phyloP scores from a whole-genome alignment of 352 stramenopile species.

The Pythium periplocum region DNA sequence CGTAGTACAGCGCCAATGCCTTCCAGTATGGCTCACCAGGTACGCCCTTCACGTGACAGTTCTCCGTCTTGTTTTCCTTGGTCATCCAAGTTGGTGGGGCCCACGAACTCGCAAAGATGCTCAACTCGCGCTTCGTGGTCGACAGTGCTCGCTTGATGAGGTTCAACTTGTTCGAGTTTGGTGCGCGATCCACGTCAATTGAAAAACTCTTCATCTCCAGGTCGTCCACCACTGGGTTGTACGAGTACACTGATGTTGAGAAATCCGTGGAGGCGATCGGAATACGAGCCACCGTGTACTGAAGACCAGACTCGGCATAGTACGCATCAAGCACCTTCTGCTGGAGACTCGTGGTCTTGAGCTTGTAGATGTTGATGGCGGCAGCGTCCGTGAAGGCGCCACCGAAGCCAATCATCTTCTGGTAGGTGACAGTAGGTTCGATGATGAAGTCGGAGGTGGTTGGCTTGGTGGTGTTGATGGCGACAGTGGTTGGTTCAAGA shows the following conservation, averaged over 20 bases:
- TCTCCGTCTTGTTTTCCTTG: slow-evolving; percentile 41
- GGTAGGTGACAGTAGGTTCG: slow-evolving; percentile 40
- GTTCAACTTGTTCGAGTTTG: slow-evolving; percentile 46
- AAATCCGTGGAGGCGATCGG: slow-evolving; percentile 83
- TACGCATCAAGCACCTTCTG: slow-evolving; percentile 66
- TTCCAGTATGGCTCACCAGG: slow-evolving; percentile 47
- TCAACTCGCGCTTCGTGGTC: slow-evolving; percentile 37
- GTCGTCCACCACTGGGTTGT: slow-evolving; percentile 66
- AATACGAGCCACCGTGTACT: slow-evolving; percentile 74
- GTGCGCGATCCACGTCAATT: slow-evolving; percentile 65
- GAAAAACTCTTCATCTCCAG: slow-evolving; percentile 72
- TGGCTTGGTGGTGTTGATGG: slow-evolving; percentile 6
- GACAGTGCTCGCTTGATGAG: slow-evolving; percentile 47
- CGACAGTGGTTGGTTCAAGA: slow-evolving; percentile 31
- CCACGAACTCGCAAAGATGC: slow-evolving; percentile 71
- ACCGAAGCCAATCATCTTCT: slow-evolving; percentile 82
- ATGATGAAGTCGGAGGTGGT: slow-evolving; percentile 9
- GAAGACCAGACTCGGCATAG: slow-evolving; percentile 56
- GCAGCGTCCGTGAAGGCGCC: slow-evolving; percentile 82
- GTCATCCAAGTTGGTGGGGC: slow-evolving; percentile 83
- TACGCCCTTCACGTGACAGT: slow-evolving; percentile 36
- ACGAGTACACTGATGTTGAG: slow-evolving; percentile 74
- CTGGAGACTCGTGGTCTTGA: slow-evolving; percentile 40
- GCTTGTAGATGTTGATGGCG: slow-evolving; percentile 63
- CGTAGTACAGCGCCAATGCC: slow-evolving; percentile 75